These are phyloP conservation scores for Rhodotorula sp. DNA, from an alignment of 1,284 basidiomycete species.

Conservation along the genomic window DNA sequence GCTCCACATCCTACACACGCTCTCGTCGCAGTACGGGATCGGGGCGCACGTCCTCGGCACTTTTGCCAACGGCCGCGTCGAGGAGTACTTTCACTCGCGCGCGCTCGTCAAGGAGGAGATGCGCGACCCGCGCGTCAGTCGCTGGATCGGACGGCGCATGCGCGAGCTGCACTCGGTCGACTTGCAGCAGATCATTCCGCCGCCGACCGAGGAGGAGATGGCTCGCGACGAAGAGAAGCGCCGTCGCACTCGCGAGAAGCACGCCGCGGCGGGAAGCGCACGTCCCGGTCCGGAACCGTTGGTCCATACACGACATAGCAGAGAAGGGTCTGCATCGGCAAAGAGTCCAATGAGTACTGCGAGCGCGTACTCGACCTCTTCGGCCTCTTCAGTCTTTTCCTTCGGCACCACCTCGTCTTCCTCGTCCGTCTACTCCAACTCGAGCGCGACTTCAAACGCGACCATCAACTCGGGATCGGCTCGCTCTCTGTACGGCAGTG, in stretches of 20 bases:
- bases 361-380: slow-evolving; percentile 37
- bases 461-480: slow-evolving; percentile 19
- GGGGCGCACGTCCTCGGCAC: slow-evolving; percentile 91
- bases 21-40: slow-evolving; percentile 80
- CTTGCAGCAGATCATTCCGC: slow-evolving; percentile 63
- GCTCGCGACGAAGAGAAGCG: not conserved
- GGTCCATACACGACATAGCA: not conserved
- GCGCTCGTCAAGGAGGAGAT: slow-evolving; percentile 74
- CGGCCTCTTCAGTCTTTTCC: slow-evolving; percentile 37
- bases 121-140: slow-evolving; percentile 68
- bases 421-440: slow-evolving; percentile 34
- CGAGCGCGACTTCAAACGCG: slow-evolving; percentile 23
- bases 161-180: slow-evolving; percentile 89
- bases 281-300: slow-evolving; percentile 12
- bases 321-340: not conserved
- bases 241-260: not conserved
- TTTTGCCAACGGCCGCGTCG: slow-evolving; percentile 86
- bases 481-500: slow-evolving; percentile 2
- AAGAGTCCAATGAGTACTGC: slow-evolving; percentile 24
- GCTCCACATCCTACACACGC: slow-evolving; percentile 77
- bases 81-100: slow-evolving; percentile 86
- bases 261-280: not conserved
- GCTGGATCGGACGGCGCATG: slow-evolving; percentile 86
- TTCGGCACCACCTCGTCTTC: slow-evolving; percentile 38
- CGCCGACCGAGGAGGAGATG: slow-evolving; percentile 24